Evolutionary conservation across 1,284 basidiomycete genomes (phyloP).

Genomic region (Moesziomyces sp.): DNA sequence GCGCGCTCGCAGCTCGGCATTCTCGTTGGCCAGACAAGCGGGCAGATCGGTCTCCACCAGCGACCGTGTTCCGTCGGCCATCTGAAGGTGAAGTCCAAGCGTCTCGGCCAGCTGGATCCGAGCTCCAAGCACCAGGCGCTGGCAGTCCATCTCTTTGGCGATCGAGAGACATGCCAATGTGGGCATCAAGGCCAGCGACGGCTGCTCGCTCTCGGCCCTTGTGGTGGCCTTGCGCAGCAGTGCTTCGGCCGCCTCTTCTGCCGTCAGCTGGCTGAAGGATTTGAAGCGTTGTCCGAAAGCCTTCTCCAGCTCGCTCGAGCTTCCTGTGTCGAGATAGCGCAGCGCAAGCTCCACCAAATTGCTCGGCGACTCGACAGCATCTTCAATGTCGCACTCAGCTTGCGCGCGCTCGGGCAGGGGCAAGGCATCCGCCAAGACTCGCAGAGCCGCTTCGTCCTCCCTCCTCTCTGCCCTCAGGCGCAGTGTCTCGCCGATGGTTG

Average conservation of each 20-base stretch:
- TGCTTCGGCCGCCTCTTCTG: constrained; percentile 25
- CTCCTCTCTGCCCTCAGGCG: constrained; percentile 29
- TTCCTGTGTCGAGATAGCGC: constrained; percentile 26
- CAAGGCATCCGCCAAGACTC: constrained; percentile 11
- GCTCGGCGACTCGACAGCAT: constrained; percentile 31
- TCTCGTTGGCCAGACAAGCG: constrained; percentile 23
- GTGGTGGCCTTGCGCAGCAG: constrained; percentile 26
- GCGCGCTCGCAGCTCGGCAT: constrained; percentile 27
- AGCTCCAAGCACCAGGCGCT: constrained; percentile 19
- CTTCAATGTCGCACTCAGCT: constrained; percentile 24
- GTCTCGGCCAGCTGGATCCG: constrained; percentile 34
- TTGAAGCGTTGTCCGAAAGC: constrained; percentile 18
- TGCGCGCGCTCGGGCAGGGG: not conserved
- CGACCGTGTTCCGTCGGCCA: constrained; percentile 29
- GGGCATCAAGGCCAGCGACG: constrained; percentile 28
- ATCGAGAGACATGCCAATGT: constrained; percentile 30
- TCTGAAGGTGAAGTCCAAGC: constrained; percentile 28
- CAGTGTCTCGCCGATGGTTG: constrained; percentile 24
- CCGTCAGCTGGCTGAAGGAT: constrained; percentile 19
- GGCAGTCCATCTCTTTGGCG: constrained; percentile 39
- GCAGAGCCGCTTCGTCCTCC: constrained; percentile 22
- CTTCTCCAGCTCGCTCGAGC: constrained; percentile 12
- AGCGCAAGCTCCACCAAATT: constrained; percentile 32
- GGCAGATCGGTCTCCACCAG: constrained; percentile 33
- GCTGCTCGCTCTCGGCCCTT: constrained; percentile 17